Percentiles rank a stretch among this genome's conserved stretches.
These are phyloP conservation scores for Ilyonectria mors-panacis DNA, from an alignment of 2,329 filamentous ascomycete species.

Conservation along the genomic window DNA sequence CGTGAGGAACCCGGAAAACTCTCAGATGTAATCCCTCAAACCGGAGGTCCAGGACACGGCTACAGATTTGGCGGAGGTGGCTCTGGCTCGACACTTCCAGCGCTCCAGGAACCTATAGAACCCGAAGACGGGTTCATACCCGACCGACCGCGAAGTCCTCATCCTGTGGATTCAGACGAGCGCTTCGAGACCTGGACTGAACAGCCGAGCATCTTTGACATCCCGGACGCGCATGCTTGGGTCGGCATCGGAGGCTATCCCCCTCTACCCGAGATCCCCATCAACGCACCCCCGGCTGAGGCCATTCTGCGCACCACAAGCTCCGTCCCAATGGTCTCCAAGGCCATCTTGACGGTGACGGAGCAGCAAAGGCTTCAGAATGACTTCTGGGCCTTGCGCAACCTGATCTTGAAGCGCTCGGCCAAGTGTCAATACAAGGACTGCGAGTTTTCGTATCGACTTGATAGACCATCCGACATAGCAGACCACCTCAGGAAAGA, in stretches of 20 bases:
- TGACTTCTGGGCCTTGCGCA: conserved; percentile 15
- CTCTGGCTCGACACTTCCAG: not conserved
- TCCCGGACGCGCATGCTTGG: not conserved
- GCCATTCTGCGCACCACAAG: conserved; percentile 53
- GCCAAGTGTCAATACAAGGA: conserved; percentile 56
- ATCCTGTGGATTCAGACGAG: not conserved
- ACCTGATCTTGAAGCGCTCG: conserved; percentile 45
- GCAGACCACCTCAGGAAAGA: conserved; percentile 53
- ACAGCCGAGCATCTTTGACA: conserved; percentile 43
- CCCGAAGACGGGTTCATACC: not conserved
- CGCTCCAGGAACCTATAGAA: not conserved
- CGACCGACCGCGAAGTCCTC: not conserved
- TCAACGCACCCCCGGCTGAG: conserved; percentile 50
- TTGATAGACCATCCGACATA: conserved; percentile 49
- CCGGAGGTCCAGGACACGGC: not conserved
- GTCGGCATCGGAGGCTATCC: no score
- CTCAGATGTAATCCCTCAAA: not conserved
- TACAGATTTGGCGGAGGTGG: not conserved
- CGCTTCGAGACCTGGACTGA: conserved; percentile 41
- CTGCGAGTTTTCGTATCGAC: conserved; percentile 55
- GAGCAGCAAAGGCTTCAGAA: conserved; percentile 56
- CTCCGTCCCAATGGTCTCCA: conserved; percentile 55
- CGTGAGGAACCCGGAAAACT: not conserved
- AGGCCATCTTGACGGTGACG: conserved; percentile 57
- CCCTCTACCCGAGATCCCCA: conserved; percentile 32